Evolutionary conservation across 2,329 filamentous ascomycete species (phyloP).

Genomic region (Apiospora saccharicola): DNA sequence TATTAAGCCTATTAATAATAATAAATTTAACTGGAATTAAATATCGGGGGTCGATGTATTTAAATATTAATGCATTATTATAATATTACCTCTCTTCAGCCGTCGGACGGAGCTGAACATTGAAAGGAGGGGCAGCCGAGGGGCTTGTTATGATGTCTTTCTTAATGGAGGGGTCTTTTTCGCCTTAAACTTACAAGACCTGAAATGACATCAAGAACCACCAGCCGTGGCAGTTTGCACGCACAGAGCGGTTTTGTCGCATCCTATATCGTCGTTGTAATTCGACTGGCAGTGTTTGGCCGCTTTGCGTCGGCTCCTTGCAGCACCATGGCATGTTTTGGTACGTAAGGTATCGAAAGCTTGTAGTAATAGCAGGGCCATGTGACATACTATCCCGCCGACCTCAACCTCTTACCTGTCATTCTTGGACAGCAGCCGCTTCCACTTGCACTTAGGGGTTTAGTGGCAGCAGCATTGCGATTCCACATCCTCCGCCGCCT

Average conservation of each 20-base stretch:
- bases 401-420: constrained; percentile 25
- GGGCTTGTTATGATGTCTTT: background rate
- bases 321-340: background rate
- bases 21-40: no score
- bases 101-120: background rate
- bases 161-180: background rate
- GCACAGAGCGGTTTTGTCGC: background rate
- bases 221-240: no score
- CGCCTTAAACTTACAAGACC: constrained; percentile 5
- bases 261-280: background rate
- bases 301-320: constrained; percentile 36
- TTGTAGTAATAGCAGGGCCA: constrained; percentile 23
- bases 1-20: no score
- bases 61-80: no score
- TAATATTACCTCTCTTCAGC: no score
- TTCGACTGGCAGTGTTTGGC: background rate
- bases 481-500: constrained; percentile 13
- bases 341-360: background rate
- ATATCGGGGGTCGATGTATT: no score
- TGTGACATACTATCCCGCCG: constrained; percentile 32
- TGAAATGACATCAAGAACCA: background rate
- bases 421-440: constrained; percentile 40
- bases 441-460: constrained; percentile 66
- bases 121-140: constrained; percentile 4
- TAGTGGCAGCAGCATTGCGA: constrained; percentile 44